phyloP scores from a whole-genome alignment of 495 filamentous ascomycete species.

The Tuber aestivum region DNA sequence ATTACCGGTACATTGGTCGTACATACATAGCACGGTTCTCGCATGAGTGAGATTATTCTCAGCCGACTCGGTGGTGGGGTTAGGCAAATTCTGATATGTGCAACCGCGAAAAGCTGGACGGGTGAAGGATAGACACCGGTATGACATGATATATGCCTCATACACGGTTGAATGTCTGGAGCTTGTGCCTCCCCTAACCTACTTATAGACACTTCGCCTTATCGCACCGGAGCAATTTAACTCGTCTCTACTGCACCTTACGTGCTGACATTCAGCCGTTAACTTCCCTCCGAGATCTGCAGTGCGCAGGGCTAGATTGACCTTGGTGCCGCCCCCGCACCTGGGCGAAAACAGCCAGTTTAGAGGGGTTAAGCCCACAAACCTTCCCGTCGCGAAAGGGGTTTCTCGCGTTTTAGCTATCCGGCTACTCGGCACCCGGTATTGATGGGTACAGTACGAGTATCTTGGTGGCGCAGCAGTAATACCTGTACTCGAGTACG shows the following conservation, averaged over 20 bases:
- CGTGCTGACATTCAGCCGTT: background rate
- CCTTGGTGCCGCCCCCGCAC: background rate
- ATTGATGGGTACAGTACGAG: too few species aligned
- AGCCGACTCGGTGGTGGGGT: background rate
- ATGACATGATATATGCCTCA: background rate
- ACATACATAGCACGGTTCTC: background rate
- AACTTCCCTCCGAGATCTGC: background rate
- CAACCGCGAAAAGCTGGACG: background rate
- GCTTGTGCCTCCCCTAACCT: too few species aligned
- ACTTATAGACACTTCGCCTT: background rate
- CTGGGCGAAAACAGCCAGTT: background rate
- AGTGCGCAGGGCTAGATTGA: background rate
- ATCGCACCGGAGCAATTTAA: background rate
- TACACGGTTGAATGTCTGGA: background rate
- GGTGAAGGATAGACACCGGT: background rate
- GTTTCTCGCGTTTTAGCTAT: background rate
- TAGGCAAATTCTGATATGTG: background rate
- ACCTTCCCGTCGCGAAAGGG: background rate
- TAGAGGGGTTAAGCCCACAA: background rate
- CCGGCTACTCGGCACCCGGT: background rate
- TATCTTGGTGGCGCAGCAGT: background rate
- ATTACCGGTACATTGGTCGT: too few species aligned
- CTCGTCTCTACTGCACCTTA: background rate
- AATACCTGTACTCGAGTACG: too few species aligned
- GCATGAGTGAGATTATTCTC: background rate